Evolutionary conservation across 139 green algal species (phyloP).

Genomic region (Tetraselmis chui): DNA sequence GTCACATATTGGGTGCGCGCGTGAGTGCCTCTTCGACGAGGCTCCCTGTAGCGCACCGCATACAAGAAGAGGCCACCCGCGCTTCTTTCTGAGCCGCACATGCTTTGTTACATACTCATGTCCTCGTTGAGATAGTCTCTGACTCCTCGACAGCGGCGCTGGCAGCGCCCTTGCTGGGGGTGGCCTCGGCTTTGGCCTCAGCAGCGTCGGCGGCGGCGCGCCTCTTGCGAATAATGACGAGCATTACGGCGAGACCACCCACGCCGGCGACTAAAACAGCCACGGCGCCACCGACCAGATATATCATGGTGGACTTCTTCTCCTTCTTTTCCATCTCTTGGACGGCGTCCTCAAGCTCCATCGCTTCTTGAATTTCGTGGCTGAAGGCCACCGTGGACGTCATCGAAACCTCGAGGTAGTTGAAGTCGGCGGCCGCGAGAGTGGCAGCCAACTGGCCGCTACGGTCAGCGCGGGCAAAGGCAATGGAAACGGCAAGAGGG

Average conservation of each 20-base stretch:
- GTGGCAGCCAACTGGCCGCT: not conserved
- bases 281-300: not conserved
- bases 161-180: not conserved
- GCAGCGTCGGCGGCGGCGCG: not conserved
- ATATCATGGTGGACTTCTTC: not conserved
- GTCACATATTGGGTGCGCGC: too few species aligned
- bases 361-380: not conserved
- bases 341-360: not conserved
- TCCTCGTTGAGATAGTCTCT: too few species aligned
- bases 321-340: not conserved
- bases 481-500: not conserved
- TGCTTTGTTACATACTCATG: too few species aligned
- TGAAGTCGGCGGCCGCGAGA: not conserved
- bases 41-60: too few species aligned
- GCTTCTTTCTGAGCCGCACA: too few species aligned
- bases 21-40: too few species aligned
- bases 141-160: too few species aligned
- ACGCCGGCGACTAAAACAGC: not conserved
- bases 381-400: not conserved
- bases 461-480: not conserved
- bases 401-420: not conserved
- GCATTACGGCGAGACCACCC: not conserved
- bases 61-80: too few species aligned
- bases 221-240: not conserved
- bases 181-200: not conserved